Base-by-base conservation (phyloP, 2,329 filamentous ascomycete species). In the Ophiobolus disseminans region DNA sequence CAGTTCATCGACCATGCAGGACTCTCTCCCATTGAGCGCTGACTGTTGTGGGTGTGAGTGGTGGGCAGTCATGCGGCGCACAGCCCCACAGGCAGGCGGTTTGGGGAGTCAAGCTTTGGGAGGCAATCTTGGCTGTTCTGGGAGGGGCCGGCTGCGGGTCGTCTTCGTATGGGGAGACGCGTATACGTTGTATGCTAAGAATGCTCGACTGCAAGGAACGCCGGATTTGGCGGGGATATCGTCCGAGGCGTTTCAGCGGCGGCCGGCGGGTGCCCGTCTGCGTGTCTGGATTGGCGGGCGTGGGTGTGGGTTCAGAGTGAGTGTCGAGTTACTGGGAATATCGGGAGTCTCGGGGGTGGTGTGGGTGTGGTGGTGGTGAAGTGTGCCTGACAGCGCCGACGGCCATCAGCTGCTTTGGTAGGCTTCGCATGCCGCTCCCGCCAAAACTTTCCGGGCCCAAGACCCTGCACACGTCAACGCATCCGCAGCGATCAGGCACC, bases 1-100 rank as follows among this genome's bases (percentile, higher is more conserved):
- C 55, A 68, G 64, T 50, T 68, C 68, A 70, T 71, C 56, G 63
- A 68, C 68, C 55, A 45, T 51, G 40, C 47, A 46, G 54, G 44
- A 51, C 53, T 48, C 48, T 39, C 57, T 60, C 63, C 56, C 69
- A 72, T 73, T 66, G 66, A 65, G 62, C 50, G 62, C 53, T 40
- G 58, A 38, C 37, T 38, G 48, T 48, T 48, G 51, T 45, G 57
- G 48, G 40, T 44, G 26, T 42, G 32, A 26, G 47, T 30, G 51
- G 50, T 40, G 50, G 47, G 50, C 48, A 49, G 53, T 51, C 62
- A 63, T 61, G 57, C 60, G 53, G 53, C 45, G 57, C 44, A 49
- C 52, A 40, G 26, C 47, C 22, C 23, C 39, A 39, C 34, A 30
- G 31, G 37, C 23, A 14, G 38, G 19, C 16, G 30, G 23, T 20